Evolutionary conservation across 768 basidiomycete genomes (phyloP).

Genomic region (Tylopilus rubrobrunneus): DNA sequence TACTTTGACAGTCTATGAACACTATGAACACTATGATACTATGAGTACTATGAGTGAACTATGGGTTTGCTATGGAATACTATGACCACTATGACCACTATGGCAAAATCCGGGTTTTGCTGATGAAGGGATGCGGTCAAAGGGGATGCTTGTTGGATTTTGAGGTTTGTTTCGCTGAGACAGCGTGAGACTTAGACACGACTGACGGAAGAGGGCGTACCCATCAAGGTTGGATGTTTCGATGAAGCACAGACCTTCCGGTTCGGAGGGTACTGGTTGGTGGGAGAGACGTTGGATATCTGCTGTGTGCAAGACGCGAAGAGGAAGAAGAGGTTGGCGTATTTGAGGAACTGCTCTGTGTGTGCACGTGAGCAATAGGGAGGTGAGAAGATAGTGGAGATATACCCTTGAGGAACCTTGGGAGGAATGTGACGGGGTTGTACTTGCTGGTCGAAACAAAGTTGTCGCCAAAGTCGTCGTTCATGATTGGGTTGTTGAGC

Average conservation of each 20-base stretch:
- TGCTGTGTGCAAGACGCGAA: constrained; percentile 98
- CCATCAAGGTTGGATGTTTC: constrained; percentile 98
- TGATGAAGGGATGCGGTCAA: constrained; percentile 72
- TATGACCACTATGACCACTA: no score
- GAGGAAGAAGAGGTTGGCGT: constrained; percentile 97
- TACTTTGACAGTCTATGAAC: no score
- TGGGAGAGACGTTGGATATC: constrained; percentile 96
- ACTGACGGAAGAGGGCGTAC: constrained; percentile 39
- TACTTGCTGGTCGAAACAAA: constrained; percentile 95
- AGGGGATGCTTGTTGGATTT: constrained; percentile 94
- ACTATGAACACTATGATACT: no score
- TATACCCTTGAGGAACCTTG: constrained; percentile 90
- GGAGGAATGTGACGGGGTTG: constrained; percentile 79
- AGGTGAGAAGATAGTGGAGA: constrained; percentile 1
- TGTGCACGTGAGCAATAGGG: constrained; percentile 2
- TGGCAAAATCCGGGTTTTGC: no score
- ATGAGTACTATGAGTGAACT: no score
- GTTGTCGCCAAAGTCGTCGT: constrained; percentile 71
- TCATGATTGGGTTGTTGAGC: constrained; percentile 71
- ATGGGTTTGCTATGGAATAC: no score
- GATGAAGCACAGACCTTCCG: constrained; percentile 95
- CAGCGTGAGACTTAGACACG: neutral
- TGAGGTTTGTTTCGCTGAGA: constrained; percentile 90
- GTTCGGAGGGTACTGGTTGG: constrained; percentile 90
- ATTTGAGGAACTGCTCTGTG: constrained; percentile 96